Conservation (phyloP, 2,329 filamentous ascomycete genomes). For the Trichophyton mentagrophytes region DNA sequence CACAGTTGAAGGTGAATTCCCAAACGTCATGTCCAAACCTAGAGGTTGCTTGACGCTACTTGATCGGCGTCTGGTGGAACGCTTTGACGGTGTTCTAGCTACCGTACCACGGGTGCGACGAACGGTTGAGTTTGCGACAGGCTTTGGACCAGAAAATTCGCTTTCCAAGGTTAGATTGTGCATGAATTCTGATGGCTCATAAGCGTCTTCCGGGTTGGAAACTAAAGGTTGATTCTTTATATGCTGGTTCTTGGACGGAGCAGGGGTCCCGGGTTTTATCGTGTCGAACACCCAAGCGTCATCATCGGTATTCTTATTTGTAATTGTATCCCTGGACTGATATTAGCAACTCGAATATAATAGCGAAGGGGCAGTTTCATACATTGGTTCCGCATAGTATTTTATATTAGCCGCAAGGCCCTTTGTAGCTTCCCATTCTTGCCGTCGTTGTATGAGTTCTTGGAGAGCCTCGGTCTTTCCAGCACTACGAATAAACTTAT, state of each 20-base stretch:
- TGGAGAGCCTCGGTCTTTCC: constrained; percentile 80
- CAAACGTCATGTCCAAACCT: constrained; percentile 82
- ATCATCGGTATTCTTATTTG: constrained; percentile 49
- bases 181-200: constrained; percentile 29
- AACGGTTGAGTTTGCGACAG: constrained; percentile 49
- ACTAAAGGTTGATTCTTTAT: constrained; percentile 37
- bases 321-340: constrained; percentile 46
- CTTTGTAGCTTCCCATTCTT: constrained; percentile 66
- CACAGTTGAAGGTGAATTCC: constrained; percentile 83
- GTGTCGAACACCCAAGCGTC: constrained; percentile 97
- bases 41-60: constrained; percentile 60
- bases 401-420: constrained; percentile 58
- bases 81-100: constrained; percentile 30
- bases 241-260: constrained; percentile 42
- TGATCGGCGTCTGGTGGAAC: constrained; percentile 31
- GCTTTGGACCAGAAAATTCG: constrained; percentile 35
- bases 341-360: background rate
- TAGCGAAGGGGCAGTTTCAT: constrained; percentile 7
- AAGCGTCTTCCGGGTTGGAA: constrained; percentile 22
- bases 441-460: constrained; percentile 68
- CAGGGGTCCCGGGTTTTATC: constrained; percentile 55
- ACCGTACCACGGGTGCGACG: constrained; percentile 38
- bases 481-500: constrained; percentile 75
- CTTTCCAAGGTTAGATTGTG: constrained; percentile 27
- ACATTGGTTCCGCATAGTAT: constrained; percentile 89